Evolutionary conservation across 495 filamentous ascomycete species (phyloP).

Genomic region (Xanthoparmelia taractica): DNA sequence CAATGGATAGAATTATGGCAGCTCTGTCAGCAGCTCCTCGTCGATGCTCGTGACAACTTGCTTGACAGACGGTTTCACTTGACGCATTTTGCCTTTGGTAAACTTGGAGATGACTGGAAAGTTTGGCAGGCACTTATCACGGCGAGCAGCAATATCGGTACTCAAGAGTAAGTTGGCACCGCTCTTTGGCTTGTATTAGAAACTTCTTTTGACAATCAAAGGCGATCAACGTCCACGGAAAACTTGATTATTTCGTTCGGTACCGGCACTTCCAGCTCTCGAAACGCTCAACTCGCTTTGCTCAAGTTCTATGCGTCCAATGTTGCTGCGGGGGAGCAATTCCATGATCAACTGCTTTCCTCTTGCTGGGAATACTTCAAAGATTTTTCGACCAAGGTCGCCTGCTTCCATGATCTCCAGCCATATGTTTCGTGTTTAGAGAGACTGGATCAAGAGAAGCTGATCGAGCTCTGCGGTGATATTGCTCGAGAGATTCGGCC

Average conservation of each 20-base stretch:
- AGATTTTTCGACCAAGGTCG: constrained; percentile 42
- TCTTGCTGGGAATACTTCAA: constrained; percentile 45
- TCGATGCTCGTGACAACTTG: constrained; percentile 28
- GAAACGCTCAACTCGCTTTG: constrained; percentile 42
- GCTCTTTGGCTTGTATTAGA: background rate
- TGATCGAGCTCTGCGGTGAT: constrained; percentile 25
- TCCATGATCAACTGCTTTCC: constrained; percentile 33
- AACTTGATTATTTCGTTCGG: constrained; percentile 17
- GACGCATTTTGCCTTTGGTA: constrained; percentile 13
- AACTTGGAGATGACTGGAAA: constrained; percentile 47
- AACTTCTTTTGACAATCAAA: constrained; percentile 8
- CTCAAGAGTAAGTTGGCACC: constrained; percentile 15
- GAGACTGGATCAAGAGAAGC: constrained; percentile 31
- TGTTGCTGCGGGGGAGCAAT: background rate
- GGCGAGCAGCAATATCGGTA: constrained; percentile 22
- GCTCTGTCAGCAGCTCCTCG: constrained; percentile 37
- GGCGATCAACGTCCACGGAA: constrained; percentile 15
- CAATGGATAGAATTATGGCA: constrained; percentile 43
- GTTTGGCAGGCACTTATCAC: constrained; percentile 44
- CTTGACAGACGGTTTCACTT: background rate
- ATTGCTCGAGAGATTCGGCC: constrained; percentile 5
- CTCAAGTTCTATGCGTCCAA: constrained; percentile 16
- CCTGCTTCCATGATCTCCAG: constrained; percentile 48
- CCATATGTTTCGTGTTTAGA: constrained; percentile 38
- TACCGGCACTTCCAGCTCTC: constrained; percentile 32